These are phyloP conservation scores for Malassezia equina DNA, from an alignment of 1,284 basidiomycete species.

Conservation along the genomic window DNA sequence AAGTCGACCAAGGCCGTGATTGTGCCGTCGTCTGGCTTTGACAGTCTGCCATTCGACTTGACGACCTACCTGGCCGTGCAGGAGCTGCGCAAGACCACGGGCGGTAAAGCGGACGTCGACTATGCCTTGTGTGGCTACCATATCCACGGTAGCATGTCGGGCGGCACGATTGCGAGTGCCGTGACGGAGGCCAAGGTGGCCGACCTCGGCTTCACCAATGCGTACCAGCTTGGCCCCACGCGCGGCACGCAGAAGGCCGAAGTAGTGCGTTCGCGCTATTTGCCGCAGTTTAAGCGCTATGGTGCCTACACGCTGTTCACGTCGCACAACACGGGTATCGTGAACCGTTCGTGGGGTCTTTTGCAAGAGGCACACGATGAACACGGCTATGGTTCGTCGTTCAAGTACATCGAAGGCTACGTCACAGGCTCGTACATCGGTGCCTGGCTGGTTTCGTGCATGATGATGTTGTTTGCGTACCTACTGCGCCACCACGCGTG, in stretches of 20 bases:
- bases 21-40: conserved; percentile 62
- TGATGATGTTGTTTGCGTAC: conserved; percentile 7
- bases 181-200: conserved; percentile 51
- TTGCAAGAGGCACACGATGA: conserved; percentile 50
- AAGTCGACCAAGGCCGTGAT: conserved; percentile 61
- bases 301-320: conserved; percentile 62
- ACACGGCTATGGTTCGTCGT: conserved; percentile 50
- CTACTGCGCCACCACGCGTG: neutral
- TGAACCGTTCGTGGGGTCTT: conserved; percentile 69
- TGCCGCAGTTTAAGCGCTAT: conserved; percentile 51
- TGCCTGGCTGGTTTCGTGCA: conserved; percentile 4
- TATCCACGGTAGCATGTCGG: conserved; percentile 56
- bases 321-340: conserved; percentile 58
- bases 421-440: conserved; percentile 44
- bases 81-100: conserved; percentile 51
- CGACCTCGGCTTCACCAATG: conserved; percentile 57
- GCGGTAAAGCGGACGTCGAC: conserved; percentile 35
- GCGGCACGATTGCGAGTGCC: conserved; percentile 60
- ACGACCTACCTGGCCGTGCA: conserved; percentile 56
- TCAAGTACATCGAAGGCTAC: conserved; percentile 66
- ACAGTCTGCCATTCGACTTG: conserved; percentile 57
- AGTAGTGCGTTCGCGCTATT: conserved; percentile 53
- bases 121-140: conserved; percentile 48
- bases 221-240: conserved; percentile 25
- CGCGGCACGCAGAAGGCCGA: conserved; percentile 39